A percentile compares a stretch with the other conserved stretches of the same genome.
Conservation (phyloP, 352 stramenopile genomes). For the Globisporangium mamillatum region DNA sequence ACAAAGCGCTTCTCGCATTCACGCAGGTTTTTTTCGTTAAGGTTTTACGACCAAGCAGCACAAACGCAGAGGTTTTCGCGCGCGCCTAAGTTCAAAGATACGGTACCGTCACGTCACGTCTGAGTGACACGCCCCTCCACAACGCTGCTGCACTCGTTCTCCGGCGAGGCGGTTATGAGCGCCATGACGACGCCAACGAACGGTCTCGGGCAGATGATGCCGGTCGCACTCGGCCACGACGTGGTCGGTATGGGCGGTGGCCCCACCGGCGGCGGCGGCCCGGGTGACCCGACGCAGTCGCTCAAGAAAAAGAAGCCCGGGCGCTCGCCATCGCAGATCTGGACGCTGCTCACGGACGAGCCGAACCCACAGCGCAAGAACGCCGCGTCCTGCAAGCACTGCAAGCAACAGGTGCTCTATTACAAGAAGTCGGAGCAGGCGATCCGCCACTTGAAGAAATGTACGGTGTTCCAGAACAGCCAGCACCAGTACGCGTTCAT, state of each 20-base stretch:
- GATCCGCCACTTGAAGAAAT: constrained; percentile 82
- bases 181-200: constrained; percentile 17
- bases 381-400: constrained; percentile 77
- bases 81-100: background rate
- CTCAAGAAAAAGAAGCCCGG: constrained; percentile 79
- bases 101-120: background rate
- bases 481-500: constrained; percentile 84
- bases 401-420: constrained; percentile 82
- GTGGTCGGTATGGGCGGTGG: constrained; percentile 6
- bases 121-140: background rate
- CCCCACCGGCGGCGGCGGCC: background rate
- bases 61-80: background rate
- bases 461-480: constrained; percentile 68
- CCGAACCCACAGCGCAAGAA: constrained; percentile 76
- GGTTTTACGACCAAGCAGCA: constrained; percentile 1
- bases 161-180: constrained; percentile 12
- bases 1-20: background rate
- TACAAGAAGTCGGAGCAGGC: constrained; percentile 88
- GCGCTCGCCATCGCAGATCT: constrained; percentile 67
- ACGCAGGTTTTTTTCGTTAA: constrained; percentile 9
- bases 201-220: constrained; percentile 19
- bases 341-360: constrained; percentile 81
- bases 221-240: constrained; percentile 16
- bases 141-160: background rate
- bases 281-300: constrained; percentile 1